Percentiles rank a stretch among this genome's conserved stretches.
These are phyloP conservation scores for Hemisphaericaspora nanyangensis DNA, from an alignment of 805 yeast species.

Conservation along the genomic window DNA sequence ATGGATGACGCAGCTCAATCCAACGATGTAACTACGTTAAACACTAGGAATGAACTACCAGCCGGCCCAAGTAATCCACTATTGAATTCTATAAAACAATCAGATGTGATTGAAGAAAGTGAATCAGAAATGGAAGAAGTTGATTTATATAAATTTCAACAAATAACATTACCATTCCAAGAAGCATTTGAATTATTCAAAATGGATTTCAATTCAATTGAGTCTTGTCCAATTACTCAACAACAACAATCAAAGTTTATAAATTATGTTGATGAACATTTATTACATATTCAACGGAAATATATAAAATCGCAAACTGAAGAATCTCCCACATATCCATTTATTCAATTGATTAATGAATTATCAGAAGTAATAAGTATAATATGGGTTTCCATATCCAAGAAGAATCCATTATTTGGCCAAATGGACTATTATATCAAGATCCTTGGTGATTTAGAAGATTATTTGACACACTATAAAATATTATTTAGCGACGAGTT, in stretches of 20 bases:
- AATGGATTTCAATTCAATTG: slow-evolving; percentile 9
- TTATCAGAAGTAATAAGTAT: slow-evolving; percentile 22
- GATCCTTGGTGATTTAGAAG: slow-evolving; percentile 36
- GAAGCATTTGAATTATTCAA: slow-evolving; percentile 17
- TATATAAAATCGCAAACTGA: slow-evolving; percentile 37
- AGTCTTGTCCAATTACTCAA: slow-evolving; percentile 1
- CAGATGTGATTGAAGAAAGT: background rate
- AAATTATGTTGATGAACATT: slow-evolving; percentile 32
- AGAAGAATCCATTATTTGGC: slow-evolving; percentile 22
- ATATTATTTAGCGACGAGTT: slow-evolving; percentile 11
- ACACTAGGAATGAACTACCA: too few relatives aligned
- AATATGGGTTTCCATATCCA: slow-evolving; percentile 30
- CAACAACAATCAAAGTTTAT: slow-evolving; percentile 35
- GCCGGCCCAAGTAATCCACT: background rate
- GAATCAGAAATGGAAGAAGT: slow-evolving; percentile 7
- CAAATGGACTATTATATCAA: slow-evolving; percentile 35
- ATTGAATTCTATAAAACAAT: background rate
- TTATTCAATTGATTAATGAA: slow-evolving; percentile 24
- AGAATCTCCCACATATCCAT: slow-evolving; percentile 17
- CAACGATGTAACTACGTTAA: background rate
- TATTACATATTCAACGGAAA: slow-evolving; percentile 29
- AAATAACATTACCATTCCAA: slow-evolving; percentile 28
- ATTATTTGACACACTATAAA: slow-evolving; percentile 29
- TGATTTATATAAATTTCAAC: slow-evolving; percentile 4
- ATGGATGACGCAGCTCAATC: background rate